Conservation (phyloP, 257 asterid species). For the Lithospermum erythrorhizon region DNA sequence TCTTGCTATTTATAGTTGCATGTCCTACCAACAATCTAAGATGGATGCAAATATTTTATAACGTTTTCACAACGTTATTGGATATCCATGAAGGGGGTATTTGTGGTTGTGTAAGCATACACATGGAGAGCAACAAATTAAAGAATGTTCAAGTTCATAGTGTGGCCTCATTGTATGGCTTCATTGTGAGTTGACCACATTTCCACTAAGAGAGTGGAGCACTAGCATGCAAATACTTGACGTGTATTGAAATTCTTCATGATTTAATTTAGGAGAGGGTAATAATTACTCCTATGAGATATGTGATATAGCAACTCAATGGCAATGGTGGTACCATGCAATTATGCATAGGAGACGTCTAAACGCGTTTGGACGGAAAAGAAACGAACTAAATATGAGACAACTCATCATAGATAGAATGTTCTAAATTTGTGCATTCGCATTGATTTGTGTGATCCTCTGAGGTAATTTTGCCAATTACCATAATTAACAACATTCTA, state of each 20-base stretch:
- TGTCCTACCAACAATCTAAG: neutral
- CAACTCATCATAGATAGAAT: no score
- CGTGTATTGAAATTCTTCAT: neutral
- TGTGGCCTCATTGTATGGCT: neutral
- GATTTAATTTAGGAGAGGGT: neutral
- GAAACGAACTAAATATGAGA: neutral
- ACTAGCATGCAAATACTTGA: neutral
- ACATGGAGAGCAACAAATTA: neutral
- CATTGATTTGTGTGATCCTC: no score
- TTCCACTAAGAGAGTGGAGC: neutral
- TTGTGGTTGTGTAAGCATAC: neutral
- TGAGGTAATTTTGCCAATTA: no score
- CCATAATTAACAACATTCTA: no score
- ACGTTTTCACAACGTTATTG: neutral
- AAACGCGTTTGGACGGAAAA: neutral
- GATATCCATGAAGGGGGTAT: neutral
- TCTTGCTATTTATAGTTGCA: slow-evolving; percentile 41
- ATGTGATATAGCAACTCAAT: neutral
- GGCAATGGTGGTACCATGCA: neutral
- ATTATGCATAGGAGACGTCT: no score
- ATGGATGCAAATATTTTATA: neutral
- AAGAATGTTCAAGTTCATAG: no score
- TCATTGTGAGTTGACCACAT: neutral
- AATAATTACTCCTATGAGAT: neutral
- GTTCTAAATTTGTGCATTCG: no score